These are phyloP conservation scores for Liriodendron chinense DNA, from an alignment of 164 flowering plant genomes.

Conservation along the genomic window DNA sequence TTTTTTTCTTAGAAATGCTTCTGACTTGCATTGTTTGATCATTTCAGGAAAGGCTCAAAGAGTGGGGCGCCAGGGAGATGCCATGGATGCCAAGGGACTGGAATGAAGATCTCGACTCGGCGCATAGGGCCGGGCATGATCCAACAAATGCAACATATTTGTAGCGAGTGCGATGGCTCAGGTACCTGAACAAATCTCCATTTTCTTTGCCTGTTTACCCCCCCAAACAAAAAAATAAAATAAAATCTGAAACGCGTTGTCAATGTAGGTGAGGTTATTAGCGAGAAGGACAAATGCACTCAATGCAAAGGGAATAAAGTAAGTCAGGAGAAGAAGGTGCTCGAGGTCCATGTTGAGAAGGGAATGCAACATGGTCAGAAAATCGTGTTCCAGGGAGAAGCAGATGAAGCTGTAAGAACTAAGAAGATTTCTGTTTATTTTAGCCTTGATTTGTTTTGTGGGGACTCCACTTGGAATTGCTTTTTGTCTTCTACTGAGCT, in stretches of 20 bases:
- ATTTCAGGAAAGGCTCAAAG: slow-evolving; percentile 46
- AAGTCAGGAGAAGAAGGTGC: slow-evolving; percentile 60
- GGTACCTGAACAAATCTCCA: background rate
- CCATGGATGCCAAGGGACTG: slow-evolving; percentile 70
- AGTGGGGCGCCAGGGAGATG: slow-evolving; percentile 79
- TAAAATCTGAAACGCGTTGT: background rate
- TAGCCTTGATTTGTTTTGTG: background rate
- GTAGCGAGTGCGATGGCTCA: background rate
- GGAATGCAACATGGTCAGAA: slow-evolving; percentile 73
- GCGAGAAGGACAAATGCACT: background rate
- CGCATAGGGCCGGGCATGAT: slow-evolving; percentile 77
- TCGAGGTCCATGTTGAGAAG: slow-evolving; percentile 69
- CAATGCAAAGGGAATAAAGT: slow-evolving; percentile 19
- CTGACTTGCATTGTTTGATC: too few species aligned
- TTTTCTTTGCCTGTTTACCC: too few species aligned
- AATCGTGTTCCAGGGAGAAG: slow-evolving; percentile 54
- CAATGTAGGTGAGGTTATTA: slow-evolving; percentile 28
- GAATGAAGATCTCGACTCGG: slow-evolving; percentile 80
- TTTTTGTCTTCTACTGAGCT: too few species aligned
- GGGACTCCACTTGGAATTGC: too few species aligned
- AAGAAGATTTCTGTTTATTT: background rate
- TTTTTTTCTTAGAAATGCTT: too few species aligned
- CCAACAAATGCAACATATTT: background rate
- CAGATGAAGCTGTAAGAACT: slow-evolving; percentile 59
- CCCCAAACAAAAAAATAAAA: too few species aligned